Evolutionary conservation across 805 yeast species (phyloP), one percentile per base, ranked within the genome.

Genomic region (Debaryomyces maramus): DNA sequence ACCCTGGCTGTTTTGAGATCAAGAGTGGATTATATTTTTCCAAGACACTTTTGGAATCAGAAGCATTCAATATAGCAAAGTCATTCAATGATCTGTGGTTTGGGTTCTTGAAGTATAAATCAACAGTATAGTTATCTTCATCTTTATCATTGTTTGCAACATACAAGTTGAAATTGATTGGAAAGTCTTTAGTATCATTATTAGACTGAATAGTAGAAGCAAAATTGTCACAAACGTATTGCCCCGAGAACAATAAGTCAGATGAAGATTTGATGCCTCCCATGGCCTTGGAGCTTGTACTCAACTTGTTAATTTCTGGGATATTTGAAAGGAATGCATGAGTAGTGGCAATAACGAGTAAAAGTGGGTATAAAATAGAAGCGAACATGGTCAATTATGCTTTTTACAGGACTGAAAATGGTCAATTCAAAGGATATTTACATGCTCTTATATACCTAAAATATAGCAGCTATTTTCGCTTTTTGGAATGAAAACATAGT

Each of bases 171-270:
- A 47, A 47, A 20, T 37, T 44, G 31, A 48, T 33, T 21, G 52
- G 52, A 36, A 49, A 49, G 23, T 46, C 46, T 22, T 17, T 22
- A 17, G 54, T 47, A 35, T 38, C 35, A 24, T 47, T 50, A 18
- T 30, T 17, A 13, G 47, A 39, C 33, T 47, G 48, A 32, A 50
- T 38, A 3, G 29, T 20, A 2, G 51, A 40, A 11, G 51, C 26
- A 33, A 36, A 50, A 34, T 48, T 48, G 30, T 50, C 55, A 41
- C 55, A 50, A 24, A 50, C 55, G 28, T 44, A 40, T 9, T 37
- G 29, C 28, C 55, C 55, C 6, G 47, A 21, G 29, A 35, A 50
- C 10, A 19, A 11, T 19, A 50, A 40, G 23, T 44, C 45, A 16
- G 34, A 36, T 11, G 54, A 43, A 21, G 50, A 34, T 22, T 46